Evolutionary conservation across 1,284 basidiomycete species (phyloP).

Genomic region (Blastosporella zonata): DNA sequence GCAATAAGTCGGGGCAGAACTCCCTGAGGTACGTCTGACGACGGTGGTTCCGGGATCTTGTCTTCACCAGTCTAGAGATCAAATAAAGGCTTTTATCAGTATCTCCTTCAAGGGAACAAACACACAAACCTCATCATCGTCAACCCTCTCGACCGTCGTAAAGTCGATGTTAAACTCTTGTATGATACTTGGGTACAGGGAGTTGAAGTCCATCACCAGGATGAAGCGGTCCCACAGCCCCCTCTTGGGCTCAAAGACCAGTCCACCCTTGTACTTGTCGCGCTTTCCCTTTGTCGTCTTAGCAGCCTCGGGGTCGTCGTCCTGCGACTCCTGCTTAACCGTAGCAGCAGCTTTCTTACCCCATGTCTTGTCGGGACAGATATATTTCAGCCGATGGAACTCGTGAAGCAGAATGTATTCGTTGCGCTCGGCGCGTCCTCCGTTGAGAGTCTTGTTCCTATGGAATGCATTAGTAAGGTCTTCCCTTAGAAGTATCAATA

Average conservation of each 20-base stretch:
- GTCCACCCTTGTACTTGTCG: constrained; percentile 98
- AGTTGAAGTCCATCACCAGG: constrained; percentile 99
- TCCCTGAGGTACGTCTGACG: constrained; percentile 73
- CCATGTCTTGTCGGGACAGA: constrained; percentile 93
- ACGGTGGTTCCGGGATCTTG: constrained; percentile 87
- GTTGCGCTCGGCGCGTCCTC: constrained; percentile 96
- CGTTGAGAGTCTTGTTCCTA: constrained; percentile 94
- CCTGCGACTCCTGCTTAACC: constrained; percentile 62
- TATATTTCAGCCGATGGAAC: constrained; percentile 94
- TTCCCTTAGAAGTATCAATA: not conserved
- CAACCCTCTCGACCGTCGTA: constrained; percentile 84
- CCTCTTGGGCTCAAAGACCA: constrained; percentile 96
- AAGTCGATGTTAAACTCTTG: constrained; percentile 99
- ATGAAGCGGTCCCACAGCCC: constrained; percentile 97
- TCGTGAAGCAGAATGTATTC: constrained; percentile 99
- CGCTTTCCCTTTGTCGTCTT: constrained; percentile 69
- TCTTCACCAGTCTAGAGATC: constrained; percentile 67
- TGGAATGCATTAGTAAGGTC: constrained; percentile 1
- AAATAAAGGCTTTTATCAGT: constrained; percentile 10
- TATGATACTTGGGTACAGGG: constrained; percentile 98
- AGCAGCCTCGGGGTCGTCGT: constrained; percentile 55
- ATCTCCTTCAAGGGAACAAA: not conserved
- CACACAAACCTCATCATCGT: constrained; percentile 55
- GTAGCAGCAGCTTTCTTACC: constrained; percentile 67
- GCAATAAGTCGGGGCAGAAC: constrained; percentile 95